Percentiles rank a stretch among this genome's conserved stretches.
phyloP scores from a whole-genome alignment of 345 rosid species.

The Draba incana region DNA sequence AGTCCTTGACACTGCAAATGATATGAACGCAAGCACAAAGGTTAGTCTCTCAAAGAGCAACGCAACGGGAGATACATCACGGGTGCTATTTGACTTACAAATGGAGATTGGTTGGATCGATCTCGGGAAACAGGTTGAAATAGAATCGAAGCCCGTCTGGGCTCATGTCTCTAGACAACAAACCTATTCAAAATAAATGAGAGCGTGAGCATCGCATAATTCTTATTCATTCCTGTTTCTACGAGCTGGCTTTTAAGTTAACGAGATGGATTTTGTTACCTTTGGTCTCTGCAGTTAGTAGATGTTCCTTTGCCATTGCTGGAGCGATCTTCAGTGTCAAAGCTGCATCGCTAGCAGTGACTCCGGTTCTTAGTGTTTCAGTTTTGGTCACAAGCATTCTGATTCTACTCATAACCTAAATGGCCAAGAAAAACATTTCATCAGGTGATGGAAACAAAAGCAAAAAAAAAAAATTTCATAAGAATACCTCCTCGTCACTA shows the following conservation, averaged over 20 bases:
- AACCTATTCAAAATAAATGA: slow-evolving; percentile 54
- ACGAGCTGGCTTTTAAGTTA: slow-evolving; percentile 10
- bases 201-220: slow-evolving; percentile 50
- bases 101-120: slow-evolving; percentile 54
- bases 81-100: slow-evolving; percentile 51
- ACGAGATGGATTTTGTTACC: slow-evolving; percentile 45
- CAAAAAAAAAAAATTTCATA: neutral
- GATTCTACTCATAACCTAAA: slow-evolving; percentile 77
- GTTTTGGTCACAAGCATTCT: slow-evolving; percentile 65
- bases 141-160: slow-evolving; percentile 88
- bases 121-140: slow-evolving; percentile 74
- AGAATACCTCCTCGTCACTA: slow-evolving; percentile 83
- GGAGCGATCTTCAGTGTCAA: slow-evolving; percentile 91
- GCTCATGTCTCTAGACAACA: slow-evolving; percentile 88
- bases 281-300: slow-evolving; percentile 84
- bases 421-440: slow-evolving; percentile 8
- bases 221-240: slow-evolving; percentile 1
- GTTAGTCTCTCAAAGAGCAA: slow-evolving; percentile 11
- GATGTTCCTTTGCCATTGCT: slow-evolving; percentile 98
- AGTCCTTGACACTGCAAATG: slow-evolving; percentile 50
- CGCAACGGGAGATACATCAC: neutral
- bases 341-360: slow-evolving; percentile 94
- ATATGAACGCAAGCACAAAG: slow-evolving; percentile 11
- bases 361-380: slow-evolving; percentile 66
- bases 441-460: slow-evolving; percentile 2